Evolutionary conservation across 2,329 filamentous ascomycete species (phyloP).

Genomic region (Periglandula ipomoeae): DNA sequence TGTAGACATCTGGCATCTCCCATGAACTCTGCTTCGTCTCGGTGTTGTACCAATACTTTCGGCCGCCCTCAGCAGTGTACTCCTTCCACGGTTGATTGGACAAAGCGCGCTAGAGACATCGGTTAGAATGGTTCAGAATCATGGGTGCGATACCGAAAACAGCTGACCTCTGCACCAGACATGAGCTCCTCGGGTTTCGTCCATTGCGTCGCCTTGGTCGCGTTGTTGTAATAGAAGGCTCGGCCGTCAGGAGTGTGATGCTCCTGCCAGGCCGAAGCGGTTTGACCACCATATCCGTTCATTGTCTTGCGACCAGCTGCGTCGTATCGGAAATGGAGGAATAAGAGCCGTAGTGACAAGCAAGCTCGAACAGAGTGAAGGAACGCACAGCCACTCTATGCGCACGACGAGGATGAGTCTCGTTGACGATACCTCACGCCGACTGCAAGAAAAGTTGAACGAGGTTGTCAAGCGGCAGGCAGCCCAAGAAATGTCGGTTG

Average conservation of each 20-base stretch:
- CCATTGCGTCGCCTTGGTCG: conserved; percentile 88
- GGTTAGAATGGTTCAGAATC: not conserved
- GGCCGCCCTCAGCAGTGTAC: conserved; percentile 76
- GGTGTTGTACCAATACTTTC: conserved; percentile 92
- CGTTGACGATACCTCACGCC: not conserved
- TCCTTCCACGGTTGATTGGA: conserved; percentile 86
- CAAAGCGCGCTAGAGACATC: conserved; percentile 55
- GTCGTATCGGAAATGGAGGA: not conserved
- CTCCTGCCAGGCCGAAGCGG: conserved; percentile 63
- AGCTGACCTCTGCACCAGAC: conserved; percentile 65
- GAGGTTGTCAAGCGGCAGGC: not conserved
- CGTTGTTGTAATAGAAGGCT: conserved; percentile 82
- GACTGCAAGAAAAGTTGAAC: not conserved
- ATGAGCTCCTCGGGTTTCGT: conserved; percentile 86
- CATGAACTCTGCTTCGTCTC: conserved; percentile 89
- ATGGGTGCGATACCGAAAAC: not conserved
- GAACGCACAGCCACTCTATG: not conserved
- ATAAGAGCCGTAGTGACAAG: not conserved
- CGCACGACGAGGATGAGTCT: not conserved
- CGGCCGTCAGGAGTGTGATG: conserved; percentile 73
- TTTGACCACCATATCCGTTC: conserved; percentile 47
- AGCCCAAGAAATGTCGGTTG: not conserved
- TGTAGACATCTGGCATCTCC: conserved; percentile 84
- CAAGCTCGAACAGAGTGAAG: not conserved
- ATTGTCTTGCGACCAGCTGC: conserved; percentile 28